phyloP scores from a whole-genome alignment of 176 grass and related monocot genomes.

The Bolboschoenus planiculmis region DNA sequence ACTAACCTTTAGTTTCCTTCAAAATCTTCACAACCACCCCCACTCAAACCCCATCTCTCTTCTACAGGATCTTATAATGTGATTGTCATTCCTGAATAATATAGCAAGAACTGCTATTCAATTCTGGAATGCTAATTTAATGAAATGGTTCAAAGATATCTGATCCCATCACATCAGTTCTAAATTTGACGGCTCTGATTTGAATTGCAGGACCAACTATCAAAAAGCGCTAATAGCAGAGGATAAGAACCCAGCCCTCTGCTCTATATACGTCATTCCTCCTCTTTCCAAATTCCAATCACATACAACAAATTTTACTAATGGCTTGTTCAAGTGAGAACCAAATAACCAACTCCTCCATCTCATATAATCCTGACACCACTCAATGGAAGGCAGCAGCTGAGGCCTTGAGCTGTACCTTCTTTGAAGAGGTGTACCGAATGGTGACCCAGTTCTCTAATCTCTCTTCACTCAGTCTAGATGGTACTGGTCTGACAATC shows the following conservation, averaged over 20 bases:
- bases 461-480: constrained; percentile 36
- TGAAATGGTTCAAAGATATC: no score
- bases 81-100: no score
- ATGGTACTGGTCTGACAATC: constrained; percentile 55
- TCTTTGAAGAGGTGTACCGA: constrained; percentile 47
- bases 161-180: background rate
- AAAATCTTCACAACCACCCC: background rate
- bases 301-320: background rate
- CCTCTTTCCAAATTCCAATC: background rate
- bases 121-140: no score
- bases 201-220: background rate
- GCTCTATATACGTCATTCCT: background rate
- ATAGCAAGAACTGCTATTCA: no score
- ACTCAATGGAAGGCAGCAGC: constrained; percentile 55
- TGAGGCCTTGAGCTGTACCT: constrained; percentile 38
- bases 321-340: background rate
- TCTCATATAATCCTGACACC: constrained; percentile 30
- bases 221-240: background rate
- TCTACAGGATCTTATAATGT: background rate
- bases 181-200: background rate
- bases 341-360: constrained; percentile 5
- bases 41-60: background rate
- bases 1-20: background rate
- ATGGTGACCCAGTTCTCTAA: constrained; percentile 62
- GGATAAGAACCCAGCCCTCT: background rate